Evolutionary conservation across 1,284 basidiomycete species (phyloP), one percentile per base, ranked within the genome.

Genomic region (Peniophora sp.): DNA sequence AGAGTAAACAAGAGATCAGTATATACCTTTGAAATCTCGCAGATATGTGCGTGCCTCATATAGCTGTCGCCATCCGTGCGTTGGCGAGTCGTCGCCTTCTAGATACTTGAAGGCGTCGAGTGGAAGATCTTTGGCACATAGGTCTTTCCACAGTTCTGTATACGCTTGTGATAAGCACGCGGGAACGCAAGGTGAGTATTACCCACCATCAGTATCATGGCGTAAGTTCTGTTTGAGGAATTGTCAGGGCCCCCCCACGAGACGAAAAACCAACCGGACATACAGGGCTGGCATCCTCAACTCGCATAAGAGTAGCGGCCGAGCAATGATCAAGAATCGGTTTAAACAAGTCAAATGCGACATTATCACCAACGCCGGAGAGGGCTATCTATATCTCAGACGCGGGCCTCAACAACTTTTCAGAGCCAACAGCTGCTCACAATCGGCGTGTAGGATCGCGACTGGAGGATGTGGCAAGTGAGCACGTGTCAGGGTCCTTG

Each of bases 321-420:
- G 75, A 75, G 65, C 87, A 89, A 58, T 75, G 73, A 60, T 85
- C 78, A 53, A 90, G 70, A 45, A 90, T 79, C 44, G 88, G 88
- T 60, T 74, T 75, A 55, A 85, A 74, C 45, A 89, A 71, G 45
- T 74, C 70, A 63, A 78, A 83, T 49, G 75, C 76, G 56, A 85
- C 64, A 51, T 77, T 75, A 55, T 78, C 74, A 20, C 56, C 57
- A 43, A 86, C 66, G 58, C 73, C 75, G 50, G 64, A 63, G 56
- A 86, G 81, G 45, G 70, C 83, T 85, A 52, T n/a, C n/a, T n/a
- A n/a, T n/a, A n/a, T n/a, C n/a, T n/a, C n/a, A n/a, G n/a, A n/a
- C n/a, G n/a, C n/a, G n/a, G n/a, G n/a, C n/a, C n/a, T n/a, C n/a
- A n/a, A n/a, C n/a, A n/a, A n/a, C n/a, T n/a, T n/a, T n/a, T n/a